Base-by-base conservation (phyloP, 2,329 filamentous ascomycete genomes). In the Epichloe gansuensis region DNA sequence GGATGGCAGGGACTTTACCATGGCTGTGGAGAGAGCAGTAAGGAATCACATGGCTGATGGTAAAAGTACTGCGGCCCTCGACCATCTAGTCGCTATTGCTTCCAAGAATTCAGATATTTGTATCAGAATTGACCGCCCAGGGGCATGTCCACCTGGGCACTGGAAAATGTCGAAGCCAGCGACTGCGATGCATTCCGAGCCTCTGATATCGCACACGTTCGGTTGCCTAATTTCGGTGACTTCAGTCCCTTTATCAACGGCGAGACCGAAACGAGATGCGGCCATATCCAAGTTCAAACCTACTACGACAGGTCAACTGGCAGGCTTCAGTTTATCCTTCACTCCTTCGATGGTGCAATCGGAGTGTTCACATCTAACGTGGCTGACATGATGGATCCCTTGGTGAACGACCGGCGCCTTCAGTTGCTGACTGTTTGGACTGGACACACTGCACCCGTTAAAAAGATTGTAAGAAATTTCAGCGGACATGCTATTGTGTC, bases 71-170 rank as follows among this genome's bases (percentile, higher is more conserved):
- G 78, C 88, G 56, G 85, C 87, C 5, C 73, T 96, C 49, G 85
- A 93, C 59, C 88, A 95, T 63, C 73, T 97, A 5, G 85, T 95
- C 44, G 86, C 90, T 59, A 78, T 96, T 59, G 88, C 89, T 9
- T 93, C 91, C 56, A 84, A 85, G 50, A 86, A 79, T 52, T 88
- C 91, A 0, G 93, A 98, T 64, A 81, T 98, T 3, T 93, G 90
- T 59, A 76, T 97, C 25, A 82, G 91, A 8, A 74, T 95, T 47
- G 89, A 97, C 67, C 83, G 84, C n/a, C 74, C 77, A 47, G 91
- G 91, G 1, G 83, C 58, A 88, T 97, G 85, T 90, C 88, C 42
- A 89, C 88, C 0, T 96, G 91, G 88, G 91, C 89, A 0, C 71
- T 98, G 52, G 91, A 97, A 65, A 91, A 91, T 62, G 79, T 95